phyloP scores from a whole-genome alignment of 768 basidiomycete species.

The Russula virescens region DNA sequence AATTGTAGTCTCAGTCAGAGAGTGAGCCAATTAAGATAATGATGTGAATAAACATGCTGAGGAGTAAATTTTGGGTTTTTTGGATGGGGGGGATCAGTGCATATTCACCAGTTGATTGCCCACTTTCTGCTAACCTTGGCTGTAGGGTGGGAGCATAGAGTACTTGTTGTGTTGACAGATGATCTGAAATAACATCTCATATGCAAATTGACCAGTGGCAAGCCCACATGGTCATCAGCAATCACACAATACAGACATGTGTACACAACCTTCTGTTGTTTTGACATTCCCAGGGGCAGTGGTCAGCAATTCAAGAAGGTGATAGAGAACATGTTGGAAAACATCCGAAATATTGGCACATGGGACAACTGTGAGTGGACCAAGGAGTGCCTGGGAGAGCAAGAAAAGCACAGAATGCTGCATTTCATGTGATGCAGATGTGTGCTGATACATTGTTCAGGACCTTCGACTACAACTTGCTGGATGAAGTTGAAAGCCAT shows the following conservation, averaged over 20 bases:
- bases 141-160: too few relatives aligned
- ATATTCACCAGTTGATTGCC: too few relatives aligned
- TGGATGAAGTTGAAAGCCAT: constrained; percentile 77
- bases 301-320: constrained; percentile 84
- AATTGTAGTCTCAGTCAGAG: too few relatives aligned
- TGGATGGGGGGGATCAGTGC: too few relatives aligned
- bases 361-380: constrained; percentile 30
- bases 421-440: constrained; percentile 20
- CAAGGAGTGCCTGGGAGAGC: constrained; percentile 35
- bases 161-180: too few relatives aligned
- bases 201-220: too few relatives aligned
- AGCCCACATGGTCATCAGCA: too few relatives aligned
- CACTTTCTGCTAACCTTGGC: too few relatives aligned
- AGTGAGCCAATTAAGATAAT: too few relatives aligned
- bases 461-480: constrained; percentile 54
- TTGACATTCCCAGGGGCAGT: constrained; percentile 77
- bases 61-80: too few relatives aligned
- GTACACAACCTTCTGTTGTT: constrained; percentile 85
- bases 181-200: too few relatives aligned
- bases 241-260: constrained; percentile 81
- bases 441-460: constrained; percentile 50
- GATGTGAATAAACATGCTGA: too few relatives aligned
- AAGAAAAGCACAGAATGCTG: constrained; percentile 54
- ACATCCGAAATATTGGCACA: constrained; percentile 68
- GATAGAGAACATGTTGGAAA: constrained; percentile 87